Conservation (phyloP, 2,329 filamentous ascomycete species). For the Pseudocercospora fuligena region DNA sequence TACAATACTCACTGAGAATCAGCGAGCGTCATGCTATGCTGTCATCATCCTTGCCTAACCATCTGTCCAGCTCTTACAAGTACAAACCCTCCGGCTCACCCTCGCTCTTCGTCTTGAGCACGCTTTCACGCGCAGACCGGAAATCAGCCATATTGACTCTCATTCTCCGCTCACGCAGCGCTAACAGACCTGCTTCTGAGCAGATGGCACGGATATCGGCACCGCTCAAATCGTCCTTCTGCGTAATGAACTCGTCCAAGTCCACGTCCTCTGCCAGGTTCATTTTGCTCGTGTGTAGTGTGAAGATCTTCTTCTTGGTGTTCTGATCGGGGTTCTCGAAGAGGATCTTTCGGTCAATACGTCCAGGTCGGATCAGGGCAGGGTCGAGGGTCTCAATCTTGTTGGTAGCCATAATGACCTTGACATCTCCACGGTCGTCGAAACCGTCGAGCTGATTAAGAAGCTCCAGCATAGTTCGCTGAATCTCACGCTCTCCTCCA, state of each 20-base stretch:
- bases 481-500: conserved; percentile 94
- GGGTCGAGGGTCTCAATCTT: conserved; percentile 98
- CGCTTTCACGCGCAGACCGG: conserved; percentile 85
- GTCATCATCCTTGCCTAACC: not conserved
- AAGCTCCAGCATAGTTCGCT: conserved; percentile 97
- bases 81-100: conserved; percentile 98
- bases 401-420: conserved; percentile 99
- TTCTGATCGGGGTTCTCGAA: conserved; percentile 80
- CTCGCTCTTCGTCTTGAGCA: conserved; percentile 98
- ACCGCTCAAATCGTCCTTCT: conserved; percentile 96
- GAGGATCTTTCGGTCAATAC: conserved; percentile 97
- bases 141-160: conserved; percentile 99
- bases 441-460: conserved; percentile 98
- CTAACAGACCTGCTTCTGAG: conserved; percentile 93
- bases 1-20: conserved; percentile 10
- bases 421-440: conserved; percentile 97
- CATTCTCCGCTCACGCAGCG: conserved; percentile 93
- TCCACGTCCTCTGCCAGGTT: conserved; percentile 95
- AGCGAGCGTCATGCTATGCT: conserved; percentile 13
- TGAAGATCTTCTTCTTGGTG: conserved; percentile 97
- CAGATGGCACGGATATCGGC: conserved; percentile 99
- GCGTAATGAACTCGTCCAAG: conserved; percentile 95
- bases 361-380: conserved; percentile 91
- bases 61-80: conserved; percentile 73
- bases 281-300: conserved; percentile 98